Percentiles rank a stretch among this genome's conserved stretches.
These are phyloP conservation scores for Solanum peruvianum DNA, from an alignment of 257 asterid species.

Conservation along the genomic window DNA sequence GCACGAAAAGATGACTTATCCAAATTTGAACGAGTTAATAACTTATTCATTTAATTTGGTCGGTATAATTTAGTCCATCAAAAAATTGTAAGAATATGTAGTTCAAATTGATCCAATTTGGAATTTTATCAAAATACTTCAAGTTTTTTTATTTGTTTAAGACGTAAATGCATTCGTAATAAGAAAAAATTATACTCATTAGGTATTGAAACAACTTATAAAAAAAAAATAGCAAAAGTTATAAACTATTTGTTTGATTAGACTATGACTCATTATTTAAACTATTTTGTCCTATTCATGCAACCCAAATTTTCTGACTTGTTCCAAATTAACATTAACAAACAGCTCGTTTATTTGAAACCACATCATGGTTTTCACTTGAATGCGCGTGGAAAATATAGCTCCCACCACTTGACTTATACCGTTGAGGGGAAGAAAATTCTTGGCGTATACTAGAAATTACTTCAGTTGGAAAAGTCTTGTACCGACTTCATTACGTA, in stretches of 20 bases:
- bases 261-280: not conserved
- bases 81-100: too few species aligned
- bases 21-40: too few species aligned
- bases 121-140: fast-evolving
- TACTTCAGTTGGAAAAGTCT: not conserved
- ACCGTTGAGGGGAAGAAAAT: too few species aligned
- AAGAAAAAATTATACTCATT: too few species aligned
- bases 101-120: too few species aligned
- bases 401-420: not conserved
- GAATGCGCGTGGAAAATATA: not conserved
- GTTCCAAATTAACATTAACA: too few species aligned
- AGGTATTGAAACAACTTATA: too few species aligned
- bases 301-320: not conserved
- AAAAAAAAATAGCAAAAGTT: too few species aligned
- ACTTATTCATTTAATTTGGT: not conserved
- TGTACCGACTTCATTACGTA: not conserved
- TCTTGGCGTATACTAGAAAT: not conserved
- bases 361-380: not conserved
- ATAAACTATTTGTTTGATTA: too few species aligned
- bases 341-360: not conserved
- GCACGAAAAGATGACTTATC: not conserved
- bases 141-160: too few species aligned
- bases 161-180: too few species aligned
- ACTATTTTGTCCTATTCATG: not conserved
- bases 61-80: not conserved